Base-by-base conservation (phyloP, 495 filamentous ascomycete species). In the Peziza echinospora region DNA sequence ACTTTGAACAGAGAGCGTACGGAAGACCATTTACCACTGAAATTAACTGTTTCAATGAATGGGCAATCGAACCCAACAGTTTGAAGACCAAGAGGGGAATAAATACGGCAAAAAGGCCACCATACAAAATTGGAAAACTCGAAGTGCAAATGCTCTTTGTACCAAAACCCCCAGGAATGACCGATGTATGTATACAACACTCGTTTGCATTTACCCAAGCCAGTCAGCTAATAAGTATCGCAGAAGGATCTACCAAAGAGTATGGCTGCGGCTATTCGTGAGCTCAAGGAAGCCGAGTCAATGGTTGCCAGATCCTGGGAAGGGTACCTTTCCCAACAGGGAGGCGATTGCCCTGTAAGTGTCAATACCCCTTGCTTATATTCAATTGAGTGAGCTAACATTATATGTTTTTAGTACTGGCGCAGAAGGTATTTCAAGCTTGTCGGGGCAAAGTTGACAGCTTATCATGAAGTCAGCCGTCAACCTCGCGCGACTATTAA, bases 401-500 rank as follows among this genome's bases (percentile, higher is more conserved):
- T 42, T 30, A 19, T 26, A 10, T 2, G 44, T 39, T 21, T 48
- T 26, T 54, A 93, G 83, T 96, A 78, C 68, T 97, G 89, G 89
- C 83, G 89, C 42, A 83, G 89, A 43, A 82, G 89, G 46, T 94
- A 89, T 68, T 97, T 97, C 70, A 91, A 87, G 60, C 76, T 97
- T 1, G 72, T 82, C 22, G 87, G 84, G 11, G 75, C 81, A 41
- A 93, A 91, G 57, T 68, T 97, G 46, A 94, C 86, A 2, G 89
- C 91, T 6, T 96, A 86, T 59, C 91, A 97, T 62, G 89, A 97
- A 66, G 75, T 82, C 17, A 94, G 84, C 13, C 80, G 84, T 17
- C 89, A 96, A 61, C 87, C 87, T 34, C 82, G 89, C 44, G 89
- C 91, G 2, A 94, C 84, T 16, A 96, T 97, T 65, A 93, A 94